Base-by-base conservation (phyloP, 257 asterid genomes). In the Paulownia fortunei region DNA sequence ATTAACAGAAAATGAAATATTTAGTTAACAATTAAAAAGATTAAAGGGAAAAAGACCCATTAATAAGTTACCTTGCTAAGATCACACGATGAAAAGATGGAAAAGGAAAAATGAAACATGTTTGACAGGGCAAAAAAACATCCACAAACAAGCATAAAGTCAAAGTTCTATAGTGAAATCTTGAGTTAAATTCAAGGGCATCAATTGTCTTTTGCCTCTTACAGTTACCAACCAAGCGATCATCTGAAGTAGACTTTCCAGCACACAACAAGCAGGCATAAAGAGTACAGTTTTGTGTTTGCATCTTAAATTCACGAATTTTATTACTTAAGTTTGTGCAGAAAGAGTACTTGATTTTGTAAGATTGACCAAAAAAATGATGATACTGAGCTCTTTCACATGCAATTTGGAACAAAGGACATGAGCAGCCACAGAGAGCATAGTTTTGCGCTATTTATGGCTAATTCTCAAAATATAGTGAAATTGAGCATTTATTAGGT, bases 21-120 rank as follows among this genome's bases (percentile, higher is more conserved):
- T n/a, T n/a, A n/a, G n/a, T n/a, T n/a, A 46, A 67, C 24, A 37
- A 10, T 19, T 18, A n/a, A 36, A 76, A 76, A 76, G 5, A 41
- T 37, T 24, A 54, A 12, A 26, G 18, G 60, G 16, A 19, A 41
- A 56, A 39, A 5, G 51, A 59, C 55, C 12, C 44, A 51, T 69
- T 67, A 32, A 59, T 59, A 66, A 21, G 39, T 39, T n/a, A 8
- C 27, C 34, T 8, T 8, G 63, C 24, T 39, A 68, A 0, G 37
- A 51, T 76, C 47, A 55, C 49, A 13, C 7, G 24, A 12, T 41
- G 34, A 46, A 75, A 32, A 61, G 3, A 23, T 26, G 27, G 5
- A 27, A 23, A 8, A 2, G 18, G 64, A 36, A 34, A 51, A 52
- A 52, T n/a, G 1, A 49, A 71, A 51, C 2, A 21, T 23, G 18